Conservation (phyloP, 768 basidiomycete genomes). For the Paxillus ammoniavirescens region DNA sequence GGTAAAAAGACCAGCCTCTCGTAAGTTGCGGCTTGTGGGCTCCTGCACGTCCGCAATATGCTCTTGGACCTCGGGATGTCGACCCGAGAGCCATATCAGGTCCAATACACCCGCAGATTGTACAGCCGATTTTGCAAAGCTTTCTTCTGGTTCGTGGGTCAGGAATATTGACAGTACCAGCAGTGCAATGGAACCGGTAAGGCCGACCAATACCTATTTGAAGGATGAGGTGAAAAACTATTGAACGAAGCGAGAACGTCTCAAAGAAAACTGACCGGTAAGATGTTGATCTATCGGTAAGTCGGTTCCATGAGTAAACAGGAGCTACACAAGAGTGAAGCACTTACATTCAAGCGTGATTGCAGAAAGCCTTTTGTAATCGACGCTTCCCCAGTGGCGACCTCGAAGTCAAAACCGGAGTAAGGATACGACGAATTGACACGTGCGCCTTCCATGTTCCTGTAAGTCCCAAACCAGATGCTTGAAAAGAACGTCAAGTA, state of each 20-base stretch:
- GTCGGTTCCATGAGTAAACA: too few relatives aligned
- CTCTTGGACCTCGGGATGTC: neutral
- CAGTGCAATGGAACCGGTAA: neutral
- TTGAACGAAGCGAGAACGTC: neutral
- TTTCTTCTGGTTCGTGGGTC: neutral
- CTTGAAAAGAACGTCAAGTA: neutral
- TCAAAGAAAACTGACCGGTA: neutral
- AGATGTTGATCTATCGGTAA: slow-evolving; percentile 1
- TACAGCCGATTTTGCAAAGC: neutral
- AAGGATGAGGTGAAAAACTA: neutral
- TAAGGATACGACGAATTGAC: neutral
- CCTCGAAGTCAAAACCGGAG: neutral
- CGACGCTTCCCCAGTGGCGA: neutral
- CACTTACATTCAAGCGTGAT: slow-evolving; percentile 2
- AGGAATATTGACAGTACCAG: neutral
- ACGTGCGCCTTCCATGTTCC: neutral
- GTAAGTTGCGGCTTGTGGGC: neutral
- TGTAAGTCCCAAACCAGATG: neutral
- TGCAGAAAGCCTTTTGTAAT: neutral
- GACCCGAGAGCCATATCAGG: neutral
- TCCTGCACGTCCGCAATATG: neutral
- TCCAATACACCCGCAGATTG: neutral
- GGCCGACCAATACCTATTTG: neutral
- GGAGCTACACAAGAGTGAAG: neutral
- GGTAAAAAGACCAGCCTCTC: neutral